Evolutionary conservation across 768 basidiomycete species (phyloP), one percentile per base, ranked within the genome.

Genomic region (Calocybe indica): DNA sequence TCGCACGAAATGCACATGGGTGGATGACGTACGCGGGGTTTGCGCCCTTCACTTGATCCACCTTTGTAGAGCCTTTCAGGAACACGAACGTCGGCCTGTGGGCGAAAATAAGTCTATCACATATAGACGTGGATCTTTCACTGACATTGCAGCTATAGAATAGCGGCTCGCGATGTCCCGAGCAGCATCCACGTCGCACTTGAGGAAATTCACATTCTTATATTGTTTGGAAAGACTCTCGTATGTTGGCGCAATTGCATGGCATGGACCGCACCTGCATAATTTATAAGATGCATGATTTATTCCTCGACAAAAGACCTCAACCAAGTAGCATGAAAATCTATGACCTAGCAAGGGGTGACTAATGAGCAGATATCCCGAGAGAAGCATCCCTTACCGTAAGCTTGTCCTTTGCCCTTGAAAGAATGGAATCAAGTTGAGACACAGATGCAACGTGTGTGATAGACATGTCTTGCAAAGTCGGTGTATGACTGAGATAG

Each of bases 271-370:
- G 73, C 89, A 92, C 90, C 88, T 90, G 54, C 34, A 11, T 37
- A 6, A 31, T 12, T 44, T 11, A 12, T 12, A 37, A 42, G 6
- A 37, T 30, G 48, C 53, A 39, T 60, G 52, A 44, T 46, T 35
- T 31, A 31, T 51, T 47, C 42, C 44, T 7, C 12, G 13, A 34
- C 34, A 7, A 3, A 40, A 49, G 4, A 33, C n/a, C 55, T 67
- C 54, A 54, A 88, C 89, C 89, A 92, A 51, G 82, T 77, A 47
- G 89, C 89, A 62, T 90, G 86, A 58, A 92, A 92, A 65, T 92
- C 89, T 51, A 92, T 88, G 50, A 92, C 83, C 87, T 88, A 41
- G 15, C 46, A 30, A 30, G 14, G 37, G 41, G 37, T 37, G 35
- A 52, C 39, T 33, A 49, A 32, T 33, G 53, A 42, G 32, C 30